A percentile compares a stretch with the other conserved stretches of the same genome.
Evolutionary conservation across 257 asterid species (phyloP).

Genomic region (Anisodus tanguticus): DNA sequence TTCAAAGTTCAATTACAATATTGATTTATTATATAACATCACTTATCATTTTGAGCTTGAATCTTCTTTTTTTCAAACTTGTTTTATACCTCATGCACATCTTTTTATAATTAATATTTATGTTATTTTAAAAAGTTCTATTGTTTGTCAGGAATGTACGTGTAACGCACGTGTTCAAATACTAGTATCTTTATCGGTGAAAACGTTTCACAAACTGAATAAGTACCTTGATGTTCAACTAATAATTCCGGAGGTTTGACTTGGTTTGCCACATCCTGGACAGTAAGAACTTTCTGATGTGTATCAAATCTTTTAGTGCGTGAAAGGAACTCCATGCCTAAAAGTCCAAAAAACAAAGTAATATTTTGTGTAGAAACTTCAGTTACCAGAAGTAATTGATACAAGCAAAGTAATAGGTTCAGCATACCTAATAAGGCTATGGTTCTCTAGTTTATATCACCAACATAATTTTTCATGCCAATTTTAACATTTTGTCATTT

Average conservation of each 20-base stretch:
- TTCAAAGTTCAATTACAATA: too few relatives aligned
- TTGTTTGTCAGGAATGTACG: too few relatives aligned
- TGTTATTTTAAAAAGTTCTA: too few relatives aligned
- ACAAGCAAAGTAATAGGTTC: slow-evolving; percentile 10
- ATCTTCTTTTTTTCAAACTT: too few relatives aligned
- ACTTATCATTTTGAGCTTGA: too few relatives aligned
- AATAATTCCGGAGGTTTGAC: slow-evolving; percentile 49
- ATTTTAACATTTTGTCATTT: not conserved
- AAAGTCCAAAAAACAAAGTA: slow-evolving; percentile 44
- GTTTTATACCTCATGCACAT: too few relatives aligned
- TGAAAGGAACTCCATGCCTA: slow-evolving; percentile 53
- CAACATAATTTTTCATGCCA: not conserved
- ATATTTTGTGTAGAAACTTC: not conserved
- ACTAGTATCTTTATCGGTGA: not conserved
- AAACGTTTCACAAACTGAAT: not conserved
- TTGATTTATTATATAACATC: too few relatives aligned
- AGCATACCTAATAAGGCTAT: not conserved
- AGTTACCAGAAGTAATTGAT: not conserved
- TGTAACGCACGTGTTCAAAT: too few relatives aligned
- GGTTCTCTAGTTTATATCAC: not conserved
- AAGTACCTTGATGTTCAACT: slow-evolving; percentile 74
- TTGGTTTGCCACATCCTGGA: slow-evolving; percentile 44
- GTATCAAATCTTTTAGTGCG: slow-evolving; percentile 54
- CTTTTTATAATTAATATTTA: too few relatives aligned
- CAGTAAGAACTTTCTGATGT: slow-evolving; percentile 45